These are phyloP conservation scores for Areca catechu DNA, from an alignment of 176 grass and related monocot genomes.

Conservation along the genomic window DNA sequence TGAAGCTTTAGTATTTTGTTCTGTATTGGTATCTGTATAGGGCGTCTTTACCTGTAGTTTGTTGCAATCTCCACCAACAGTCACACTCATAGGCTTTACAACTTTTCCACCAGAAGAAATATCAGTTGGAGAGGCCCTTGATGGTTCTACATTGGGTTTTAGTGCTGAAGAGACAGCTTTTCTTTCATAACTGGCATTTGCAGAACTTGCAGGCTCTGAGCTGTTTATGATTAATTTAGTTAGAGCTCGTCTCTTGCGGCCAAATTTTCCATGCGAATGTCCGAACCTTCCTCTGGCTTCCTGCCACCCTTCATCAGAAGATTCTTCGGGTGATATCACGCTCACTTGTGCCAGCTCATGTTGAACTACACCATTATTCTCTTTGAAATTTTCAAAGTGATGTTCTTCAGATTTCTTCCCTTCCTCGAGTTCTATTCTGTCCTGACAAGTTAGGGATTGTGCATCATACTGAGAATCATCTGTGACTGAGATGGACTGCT, in stretches of 20 bases:
- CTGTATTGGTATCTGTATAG: constrained; percentile 16
- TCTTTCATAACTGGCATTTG: constrained; percentile 24
- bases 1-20: constrained; percentile 22
- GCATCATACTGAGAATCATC: constrained; percentile 30
- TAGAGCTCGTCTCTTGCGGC: constrained; percentile 34
- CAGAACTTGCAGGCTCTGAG: constrained; percentile 28
- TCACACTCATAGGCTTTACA: constrained; percentile 26
- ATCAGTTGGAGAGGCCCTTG: constrained; percentile 21
- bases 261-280: constrained; percentile 50
- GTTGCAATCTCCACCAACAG: constrained; percentile 19
- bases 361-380: constrained; percentile 23
- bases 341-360: constrained; percentile 35
- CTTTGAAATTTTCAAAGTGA: constrained; percentile 27
- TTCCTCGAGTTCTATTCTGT: constrained; percentile 16
- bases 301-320: constrained; percentile 98
- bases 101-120: constrained; percentile 31
- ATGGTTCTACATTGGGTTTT: constrained; percentile 30
- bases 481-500: constrained; percentile 45
- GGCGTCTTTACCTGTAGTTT: constrained; percentile 26
- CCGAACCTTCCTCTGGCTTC: constrained; percentile 61
- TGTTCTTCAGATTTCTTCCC: constrained; percentile 10
- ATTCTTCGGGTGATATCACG: constrained; percentile 69
- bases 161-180: constrained; percentile 23
- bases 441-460: constrained; percentile 17
- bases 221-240: constrained; percentile 46